Evolutionary conservation across 257 asterid species (phyloP).

Genomic region (Striga asiatica): DNA sequence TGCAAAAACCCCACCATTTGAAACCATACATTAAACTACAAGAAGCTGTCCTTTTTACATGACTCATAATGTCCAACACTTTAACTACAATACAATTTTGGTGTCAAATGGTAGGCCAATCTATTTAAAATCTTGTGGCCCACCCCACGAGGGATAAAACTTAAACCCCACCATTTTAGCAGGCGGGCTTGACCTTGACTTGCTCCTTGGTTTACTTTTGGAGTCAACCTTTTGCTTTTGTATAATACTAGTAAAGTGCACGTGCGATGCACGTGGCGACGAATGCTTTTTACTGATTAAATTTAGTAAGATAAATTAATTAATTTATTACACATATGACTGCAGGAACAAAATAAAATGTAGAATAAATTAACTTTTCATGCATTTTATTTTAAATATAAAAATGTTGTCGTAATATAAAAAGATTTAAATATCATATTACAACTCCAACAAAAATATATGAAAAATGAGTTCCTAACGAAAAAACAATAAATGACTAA

Average conservation of each 20-base stretch:
- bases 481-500: no score
- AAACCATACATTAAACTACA: neutral
- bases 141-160: conserved; percentile 13
- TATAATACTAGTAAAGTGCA: neutral
- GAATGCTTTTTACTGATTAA: no score
- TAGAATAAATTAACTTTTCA: no score
- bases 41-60: conserved; percentile 17
- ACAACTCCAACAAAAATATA: no score
- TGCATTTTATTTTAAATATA: no score
- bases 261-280: neutral
- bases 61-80: conserved; percentile 15
- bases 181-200: conserved; percentile 32
- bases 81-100: conserved; percentile 19
- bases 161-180: conserved; percentile 13
- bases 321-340: no score
- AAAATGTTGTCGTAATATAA: no score
- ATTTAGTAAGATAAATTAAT: no score
- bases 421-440: no score
- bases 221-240: neutral
- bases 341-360: no score
- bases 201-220: neutral
- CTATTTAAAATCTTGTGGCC: neutral
- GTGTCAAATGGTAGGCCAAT: conserved; percentile 12
- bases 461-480: no score
- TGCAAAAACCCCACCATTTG: neutral